A percentile compares a stretch with the other conserved stretches of the same genome.
Conservation (phyloP, 768 basidiomycete species). For the Podaxis rugospora region DNA sequence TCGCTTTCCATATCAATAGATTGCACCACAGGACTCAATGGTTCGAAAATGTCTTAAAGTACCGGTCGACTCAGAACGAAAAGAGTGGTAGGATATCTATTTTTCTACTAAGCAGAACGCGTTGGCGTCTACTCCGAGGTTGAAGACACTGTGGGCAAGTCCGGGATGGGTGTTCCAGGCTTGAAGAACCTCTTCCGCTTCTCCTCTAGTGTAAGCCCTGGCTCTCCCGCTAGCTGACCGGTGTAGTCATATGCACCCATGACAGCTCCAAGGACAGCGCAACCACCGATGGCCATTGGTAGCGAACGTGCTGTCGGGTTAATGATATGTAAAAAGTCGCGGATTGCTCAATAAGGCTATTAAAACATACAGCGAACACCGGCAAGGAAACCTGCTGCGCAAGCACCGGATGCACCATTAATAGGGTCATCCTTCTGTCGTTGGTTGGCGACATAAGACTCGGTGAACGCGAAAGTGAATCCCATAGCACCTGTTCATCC, state of each 20-base stretch:
- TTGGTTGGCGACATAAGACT: conserved; percentile 76
- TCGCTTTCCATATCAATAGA: neutral
- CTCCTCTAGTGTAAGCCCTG: conserved; percentile 52
- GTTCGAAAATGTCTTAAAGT: neutral
- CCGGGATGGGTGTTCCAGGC: conserved; percentile 32
- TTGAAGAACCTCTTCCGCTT: conserved; percentile 83
- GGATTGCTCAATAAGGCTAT: conserved; percentile 1
- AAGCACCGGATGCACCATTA: conserved; percentile 83
- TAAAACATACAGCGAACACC: conserved; percentile 68
- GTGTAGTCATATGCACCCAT: conserved; percentile 82
- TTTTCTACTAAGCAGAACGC: conserved; percentile 5
- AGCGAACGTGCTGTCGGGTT: conserved; percentile 66
- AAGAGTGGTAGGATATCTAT: conserved; percentile 12
- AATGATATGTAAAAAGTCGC: conserved; percentile 12
- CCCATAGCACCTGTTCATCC: conserved; percentile 75
- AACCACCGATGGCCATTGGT: conserved; percentile 76
- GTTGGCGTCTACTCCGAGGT: conserved; percentile 22
- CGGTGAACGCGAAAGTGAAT: conserved; percentile 78
- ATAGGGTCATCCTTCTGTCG: conserved; percentile 74
- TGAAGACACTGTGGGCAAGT: conserved; percentile 26
- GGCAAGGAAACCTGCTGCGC: conserved; percentile 90
- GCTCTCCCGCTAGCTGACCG: conserved; percentile 54
- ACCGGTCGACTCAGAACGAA: neutral
- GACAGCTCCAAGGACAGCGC: conserved; percentile 70
- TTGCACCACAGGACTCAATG: neutral